Percentiles rank a stretch among this genome's conserved stretches.
These are phyloP conservation scores for Trichoderma citrinoviride DNA, from an alignment of 2,329 filamentous ascomycete species.

Conservation along the genomic window DNA sequence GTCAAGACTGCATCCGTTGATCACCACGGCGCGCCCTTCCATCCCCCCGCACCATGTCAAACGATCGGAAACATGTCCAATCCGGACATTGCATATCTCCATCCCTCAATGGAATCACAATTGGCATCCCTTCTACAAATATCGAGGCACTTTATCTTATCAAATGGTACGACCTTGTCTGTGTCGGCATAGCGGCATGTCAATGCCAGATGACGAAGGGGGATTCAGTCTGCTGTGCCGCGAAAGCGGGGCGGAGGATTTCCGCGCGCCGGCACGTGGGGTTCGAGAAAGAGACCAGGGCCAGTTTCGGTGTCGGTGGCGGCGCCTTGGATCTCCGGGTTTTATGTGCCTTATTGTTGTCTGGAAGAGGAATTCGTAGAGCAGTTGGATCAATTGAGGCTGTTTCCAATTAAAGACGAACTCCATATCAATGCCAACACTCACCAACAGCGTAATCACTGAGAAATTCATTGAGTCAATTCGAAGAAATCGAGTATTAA, in stretches of 20 bases:
- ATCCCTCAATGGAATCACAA: background rate
- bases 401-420: too few species aligned
- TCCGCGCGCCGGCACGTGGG: constrained; percentile 12
- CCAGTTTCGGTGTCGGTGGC: constrained; percentile 1
- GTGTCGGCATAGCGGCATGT: too few species aligned
- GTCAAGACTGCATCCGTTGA: background rate
- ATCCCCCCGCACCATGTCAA: background rate
- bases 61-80: background rate
- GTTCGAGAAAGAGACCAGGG: background rate
- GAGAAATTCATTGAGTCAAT: background rate
- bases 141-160: too few species aligned
- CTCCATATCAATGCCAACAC: too few species aligned
- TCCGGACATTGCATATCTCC: background rate
- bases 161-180: background rate
- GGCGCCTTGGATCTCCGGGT: constrained; percentile 1
- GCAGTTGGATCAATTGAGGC: background rate
- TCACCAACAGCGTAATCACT: too few species aligned
- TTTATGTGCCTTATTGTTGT: too few species aligned
- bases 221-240: background rate
- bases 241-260: constrained; percentile 20
- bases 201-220: too few species aligned
- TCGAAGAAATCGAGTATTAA: too few species aligned
- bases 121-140: too few species aligned
- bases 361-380: background rate
- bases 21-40: constrained; percentile 6